Percentiles rank a stretch among this genome's conserved stretches.
Conservation (phyloP, 2,329 filamentous ascomycete species). For the Arthrinium puccinioides region DNA sequence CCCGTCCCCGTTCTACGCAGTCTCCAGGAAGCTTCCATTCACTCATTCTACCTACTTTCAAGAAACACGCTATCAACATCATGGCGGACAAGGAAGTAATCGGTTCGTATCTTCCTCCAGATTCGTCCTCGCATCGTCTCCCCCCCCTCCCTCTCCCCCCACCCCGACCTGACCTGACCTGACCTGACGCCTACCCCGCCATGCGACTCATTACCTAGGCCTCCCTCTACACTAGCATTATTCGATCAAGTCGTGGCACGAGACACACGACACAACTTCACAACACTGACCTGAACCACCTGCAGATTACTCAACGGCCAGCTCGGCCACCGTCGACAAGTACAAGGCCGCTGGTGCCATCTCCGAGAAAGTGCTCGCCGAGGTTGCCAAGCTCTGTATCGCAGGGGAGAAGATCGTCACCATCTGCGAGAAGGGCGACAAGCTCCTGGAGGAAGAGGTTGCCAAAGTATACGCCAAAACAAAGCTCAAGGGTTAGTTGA, state of each 20-base stretch:
- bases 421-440: conserved; percentile 92
- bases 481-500: conserved; percentile 80
- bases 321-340: conserved; percentile 94
- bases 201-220: too few relatives aligned
- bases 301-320: conserved; percentile 82
- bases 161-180: conserved; percentile 2
- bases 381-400: conserved; percentile 66
- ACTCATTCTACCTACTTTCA: too few relatives aligned
- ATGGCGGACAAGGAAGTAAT: conserved; percentile 16
- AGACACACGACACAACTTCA: background rate
- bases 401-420: conserved; percentile 89
- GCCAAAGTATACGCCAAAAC: conserved; percentile 97
- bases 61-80: conserved; percentile 10
- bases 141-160: background rate
- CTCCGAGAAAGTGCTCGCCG: conserved; percentile 89
- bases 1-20: too few relatives aligned
- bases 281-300: background rate
- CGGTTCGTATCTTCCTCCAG: conserved; percentile 13
- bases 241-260: background rate
- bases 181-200: conserved; percentile 2
- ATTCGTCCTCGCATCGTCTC: background rate
- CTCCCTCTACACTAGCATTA: too few relatives aligned
- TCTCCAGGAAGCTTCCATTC: too few relatives aligned
- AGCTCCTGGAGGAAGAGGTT: conserved; percentile 88
- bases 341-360: conserved; percentile 97